Conservation (phyloP, 2,329 filamentous ascomycete species). For the Macrophomina phaseolina region DNA sequence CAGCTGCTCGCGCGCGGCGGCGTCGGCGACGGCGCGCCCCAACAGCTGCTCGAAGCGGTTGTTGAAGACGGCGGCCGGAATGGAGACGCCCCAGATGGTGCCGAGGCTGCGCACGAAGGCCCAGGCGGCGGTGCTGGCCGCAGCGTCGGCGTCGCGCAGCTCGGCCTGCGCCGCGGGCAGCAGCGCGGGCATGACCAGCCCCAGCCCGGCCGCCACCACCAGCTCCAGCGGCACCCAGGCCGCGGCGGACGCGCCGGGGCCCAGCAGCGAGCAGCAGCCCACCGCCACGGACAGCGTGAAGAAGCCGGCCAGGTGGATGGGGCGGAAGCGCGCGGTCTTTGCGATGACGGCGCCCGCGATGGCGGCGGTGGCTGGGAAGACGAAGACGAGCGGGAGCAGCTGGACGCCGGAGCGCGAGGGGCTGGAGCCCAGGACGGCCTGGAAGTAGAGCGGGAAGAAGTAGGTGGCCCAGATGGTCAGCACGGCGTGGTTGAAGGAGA, state of each 20-base stretch:
- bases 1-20: conserved; percentile 27
- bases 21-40: conserved; percentile 24
- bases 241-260: conserved; percentile 13
- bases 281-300: conserved; percentile 34
- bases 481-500: conserved; percentile 43
- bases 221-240: conserved; percentile 37
- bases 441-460: conserved; percentile 51
- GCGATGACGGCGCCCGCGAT: conserved; percentile 38
- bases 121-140: conserved; percentile 36
- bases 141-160: conserved; percentile 35
- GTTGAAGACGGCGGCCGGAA: conserved; percentile 41
- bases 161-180: conserved; percentile 39
- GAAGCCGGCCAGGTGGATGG: conserved; percentile 33
- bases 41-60: conserved; percentile 32
- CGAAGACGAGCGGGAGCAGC: conserved; percentile 42
- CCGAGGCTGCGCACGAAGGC: conserved; percentile 39
- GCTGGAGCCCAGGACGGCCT: conserved; percentile 44
- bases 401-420: conserved; percentile 48
- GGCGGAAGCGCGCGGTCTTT: conserved; percentile 35
- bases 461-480: conserved; percentile 42
- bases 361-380: conserved; percentile 34
- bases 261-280: conserved; percentile 32
- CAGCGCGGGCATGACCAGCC: conserved; percentile 37
- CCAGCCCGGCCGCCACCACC: conserved; percentile 35
- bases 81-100: conserved; percentile 39